Evolutionary conservation across 345 rosid species (phyloP).

Genomic region (Salix purpurea): DNA sequence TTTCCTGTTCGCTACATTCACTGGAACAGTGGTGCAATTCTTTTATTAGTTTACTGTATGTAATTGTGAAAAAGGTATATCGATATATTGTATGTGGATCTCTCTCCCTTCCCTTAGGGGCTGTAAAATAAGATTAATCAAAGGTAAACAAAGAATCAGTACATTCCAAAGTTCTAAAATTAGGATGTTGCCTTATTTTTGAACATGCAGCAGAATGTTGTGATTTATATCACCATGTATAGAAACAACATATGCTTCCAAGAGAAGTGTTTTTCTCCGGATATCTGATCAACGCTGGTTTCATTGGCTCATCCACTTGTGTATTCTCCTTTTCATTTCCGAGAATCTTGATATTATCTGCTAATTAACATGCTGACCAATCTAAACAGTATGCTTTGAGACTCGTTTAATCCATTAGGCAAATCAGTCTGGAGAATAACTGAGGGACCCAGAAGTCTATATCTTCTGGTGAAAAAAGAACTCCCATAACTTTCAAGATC

Average conservation of each 20-base stretch:
- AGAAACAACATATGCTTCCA: slow-evolving; percentile 19
- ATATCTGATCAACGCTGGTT: neutral
- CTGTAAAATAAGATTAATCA: slow-evolving; percentile 49
- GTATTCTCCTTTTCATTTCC: neutral
- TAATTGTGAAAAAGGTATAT: slow-evolving; percentile 39
- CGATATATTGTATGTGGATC: slow-evolving; percentile 13
- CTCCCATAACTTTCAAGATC: slow-evolving; percentile 10
- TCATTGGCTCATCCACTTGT: neutral
- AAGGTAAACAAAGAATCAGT: slow-evolving; percentile 17
- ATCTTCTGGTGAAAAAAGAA: slow-evolving; percentile 13
- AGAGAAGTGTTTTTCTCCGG: slow-evolving; percentile 7
- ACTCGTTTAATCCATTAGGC: neutral
- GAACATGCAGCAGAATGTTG: slow-evolving; percentile 23
- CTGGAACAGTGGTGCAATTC: slow-evolving; percentile 39
- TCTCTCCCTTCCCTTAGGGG: slow-evolving; percentile 24
- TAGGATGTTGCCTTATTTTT: slow-evolving; percentile 27
- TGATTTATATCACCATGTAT: slow-evolving; percentile 24
- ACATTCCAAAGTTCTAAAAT: slow-evolving; percentile 13
- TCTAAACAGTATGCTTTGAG: neutral
- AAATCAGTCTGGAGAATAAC: neutral
- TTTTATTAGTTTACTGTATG: slow-evolving; percentile 56
- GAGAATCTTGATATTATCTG: too few species aligned
- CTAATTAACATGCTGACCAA: too few species aligned
- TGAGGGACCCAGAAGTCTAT: slow-evolving; percentile 20
- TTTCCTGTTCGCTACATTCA: slow-evolving; percentile 20